Percentiles rank a stretch among this genome's conserved stretches.
These are phyloP conservation scores for Irpex lacteus DNA, from an alignment of 1,284 basidiomycete species.

Conservation along the genomic window DNA sequence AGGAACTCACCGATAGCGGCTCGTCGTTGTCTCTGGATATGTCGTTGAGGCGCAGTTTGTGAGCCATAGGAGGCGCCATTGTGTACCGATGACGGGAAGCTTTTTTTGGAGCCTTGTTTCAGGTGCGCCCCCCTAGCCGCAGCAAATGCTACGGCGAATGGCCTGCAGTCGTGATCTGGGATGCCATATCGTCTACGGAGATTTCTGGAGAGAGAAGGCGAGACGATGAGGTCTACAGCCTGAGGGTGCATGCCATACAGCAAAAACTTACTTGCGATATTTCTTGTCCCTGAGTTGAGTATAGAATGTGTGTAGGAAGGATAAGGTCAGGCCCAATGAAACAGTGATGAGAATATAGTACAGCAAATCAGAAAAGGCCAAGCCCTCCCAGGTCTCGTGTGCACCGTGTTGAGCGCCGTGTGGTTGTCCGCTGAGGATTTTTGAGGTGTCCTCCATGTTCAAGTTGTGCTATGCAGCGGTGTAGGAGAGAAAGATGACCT, in stretches of 20 bases:
- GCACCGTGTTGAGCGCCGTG: slow-evolving; percentile 36
- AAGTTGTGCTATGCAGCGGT: slow-evolving; percentile 23
- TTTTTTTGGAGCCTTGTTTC: slow-evolving; percentile 26
- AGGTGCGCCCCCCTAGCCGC: slow-evolving; percentile 54
- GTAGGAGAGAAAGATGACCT: slow-evolving; percentile 17
- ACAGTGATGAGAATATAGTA: slow-evolving; percentile 16
- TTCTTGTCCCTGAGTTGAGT: slow-evolving; percentile 52
- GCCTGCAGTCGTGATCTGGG: slow-evolving; percentile 73
- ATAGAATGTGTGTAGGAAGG: slow-evolving; percentile 27
- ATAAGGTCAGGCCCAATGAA: slow-evolving; percentile 12
- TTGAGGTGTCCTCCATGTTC: slow-evolving; percentile 42
- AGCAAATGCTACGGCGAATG: slow-evolving; percentile 80
- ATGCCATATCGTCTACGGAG: slow-evolving; percentile 75
- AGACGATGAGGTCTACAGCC: slow-evolving; percentile 7
- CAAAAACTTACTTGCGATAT: slow-evolving; percentile 52
- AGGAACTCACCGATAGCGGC: not conserved
- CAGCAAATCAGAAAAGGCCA: slow-evolving; percentile 27
- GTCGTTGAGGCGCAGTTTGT: slow-evolving; percentile 1
- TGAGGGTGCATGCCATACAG: slow-evolving; percentile 11
- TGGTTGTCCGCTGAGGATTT: slow-evolving; percentile 62
- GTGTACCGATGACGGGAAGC: slow-evolving; percentile 5
- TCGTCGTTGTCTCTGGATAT: not conserved
- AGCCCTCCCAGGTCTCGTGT: slow-evolving; percentile 31
- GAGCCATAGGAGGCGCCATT: slow-evolving; percentile 2
- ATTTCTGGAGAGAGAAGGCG: slow-evolving; percentile 32